Evolutionary conservation across 345 rosid species (phyloP).

Genomic region (Tarenaya hassleriana): DNA sequence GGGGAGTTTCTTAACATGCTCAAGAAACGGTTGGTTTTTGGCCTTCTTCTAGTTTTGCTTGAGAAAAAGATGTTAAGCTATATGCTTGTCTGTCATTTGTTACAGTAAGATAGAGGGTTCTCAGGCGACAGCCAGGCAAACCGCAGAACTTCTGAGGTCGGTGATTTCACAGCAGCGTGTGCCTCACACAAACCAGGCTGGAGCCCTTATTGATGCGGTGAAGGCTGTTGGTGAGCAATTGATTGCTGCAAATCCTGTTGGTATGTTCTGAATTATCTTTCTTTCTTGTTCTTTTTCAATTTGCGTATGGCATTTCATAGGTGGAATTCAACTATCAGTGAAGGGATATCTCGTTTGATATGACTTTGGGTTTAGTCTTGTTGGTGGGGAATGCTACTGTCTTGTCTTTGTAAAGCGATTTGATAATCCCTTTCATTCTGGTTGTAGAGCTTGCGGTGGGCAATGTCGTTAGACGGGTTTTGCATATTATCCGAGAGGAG

Average conservation of each 20-base stretch:
- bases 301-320: not conserved
- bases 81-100: not conserved
- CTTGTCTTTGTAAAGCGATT: not conserved
- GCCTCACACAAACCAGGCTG: slow-evolving; percentile 75
- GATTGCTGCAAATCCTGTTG: slow-evolving; percentile 87
- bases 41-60: not conserved
- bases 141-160: slow-evolving; percentile 75
- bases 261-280: slow-evolving; percentile 30
- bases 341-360: slow-evolving; percentile 1
- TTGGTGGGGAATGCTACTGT: no score
- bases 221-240: slow-evolving; percentile 73
- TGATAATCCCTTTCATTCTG: not conserved
- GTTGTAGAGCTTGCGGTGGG: slow-evolving; percentile 99
- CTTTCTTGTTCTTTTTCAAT: not conserved
- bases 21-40: slow-evolving; percentile 51
- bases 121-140: slow-evolving; percentile 78
- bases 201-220: slow-evolving; percentile 75
- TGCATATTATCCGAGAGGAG: slow-evolving; percentile 94
- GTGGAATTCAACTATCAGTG: not conserved
- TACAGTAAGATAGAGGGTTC: slow-evolving; percentile 94
- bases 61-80: slow-evolving; percentile 10
- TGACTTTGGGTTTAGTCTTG: no score
- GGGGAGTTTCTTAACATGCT: slow-evolving; percentile 78
- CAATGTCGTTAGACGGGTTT: slow-evolving; percentile 86
- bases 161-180: slow-evolving; percentile 93